Conservation (phyloP, 768 basidiomycete genomes). For the Clitopilus passeckerianus region DNA sequence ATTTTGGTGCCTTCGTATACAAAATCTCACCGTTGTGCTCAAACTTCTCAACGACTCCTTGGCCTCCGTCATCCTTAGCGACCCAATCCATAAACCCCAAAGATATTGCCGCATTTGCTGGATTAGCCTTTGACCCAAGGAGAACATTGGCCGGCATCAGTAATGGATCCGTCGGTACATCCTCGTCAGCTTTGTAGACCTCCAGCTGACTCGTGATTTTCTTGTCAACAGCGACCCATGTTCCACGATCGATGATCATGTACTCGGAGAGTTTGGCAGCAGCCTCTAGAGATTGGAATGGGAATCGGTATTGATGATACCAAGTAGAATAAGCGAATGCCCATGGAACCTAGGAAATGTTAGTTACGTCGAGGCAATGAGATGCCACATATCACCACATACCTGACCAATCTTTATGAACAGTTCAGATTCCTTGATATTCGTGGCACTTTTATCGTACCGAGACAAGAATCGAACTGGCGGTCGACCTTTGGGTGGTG, state of each 20-base stretch:
- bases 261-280: conserved; percentile 46
- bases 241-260: conserved; percentile 48
- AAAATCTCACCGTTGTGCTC: conserved; percentile 24
- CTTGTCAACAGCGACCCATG: conserved; percentile 37
- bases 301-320: conserved; percentile 58
- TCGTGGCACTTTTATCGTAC: conserved; percentile 55
- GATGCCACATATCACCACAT: background rate
- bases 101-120: conserved; percentile 22
- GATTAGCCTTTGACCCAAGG: conserved; percentile 22
- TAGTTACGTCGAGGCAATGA: background rate
- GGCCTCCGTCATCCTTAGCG: conserved; percentile 31
- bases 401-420: conserved; percentile 49
- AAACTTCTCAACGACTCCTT: conserved; percentile 35
- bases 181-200: conserved; percentile 36
- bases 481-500: conserved; percentile 20
- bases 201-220: conserved; percentile 24
- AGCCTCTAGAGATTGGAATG: conserved; percentile 40
- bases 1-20: conserved; percentile 23
- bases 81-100: conserved; percentile 42
- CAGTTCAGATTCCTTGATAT: conserved; percentile 49
- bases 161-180: conserved; percentile 32
- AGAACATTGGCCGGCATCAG: conserved; percentile 47
- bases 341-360: conserved; percentile 43
- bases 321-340: conserved; percentile 44
- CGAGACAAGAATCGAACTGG: conserved; percentile 49